These are phyloP conservation scores for Candida sphagnicola DNA, from an alignment of 805 yeast genomes.

Conservation along the genomic window DNA sequence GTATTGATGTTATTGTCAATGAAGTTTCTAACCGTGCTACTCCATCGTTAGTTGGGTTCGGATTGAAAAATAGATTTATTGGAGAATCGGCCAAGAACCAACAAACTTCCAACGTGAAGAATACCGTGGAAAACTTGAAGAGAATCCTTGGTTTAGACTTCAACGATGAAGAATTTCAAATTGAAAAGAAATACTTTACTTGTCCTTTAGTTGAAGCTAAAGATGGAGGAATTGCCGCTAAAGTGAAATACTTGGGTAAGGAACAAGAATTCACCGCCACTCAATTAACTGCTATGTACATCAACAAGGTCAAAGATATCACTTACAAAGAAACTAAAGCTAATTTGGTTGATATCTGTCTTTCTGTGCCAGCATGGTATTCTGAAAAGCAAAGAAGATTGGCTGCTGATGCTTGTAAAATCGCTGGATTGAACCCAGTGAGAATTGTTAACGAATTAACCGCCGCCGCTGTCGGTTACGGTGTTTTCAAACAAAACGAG, in stretches of 20 bases:
- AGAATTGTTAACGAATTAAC: slow-evolving; percentile 96
- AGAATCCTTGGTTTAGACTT: slow-evolving; percentile 80
- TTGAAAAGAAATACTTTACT: slow-evolving; percentile 72
- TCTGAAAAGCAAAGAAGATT: slow-evolving; percentile 96
- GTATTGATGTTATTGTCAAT: slow-evolving; percentile 96
- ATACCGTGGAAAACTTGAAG: slow-evolving; percentile 93
- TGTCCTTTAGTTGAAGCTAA: slow-evolving; percentile 64
- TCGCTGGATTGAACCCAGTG: slow-evolving; percentile 97
- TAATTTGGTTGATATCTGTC: slow-evolving; percentile 79
- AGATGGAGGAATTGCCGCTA: slow-evolving; percentile 76
- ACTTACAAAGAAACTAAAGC: slow-evolving; percentile 80
- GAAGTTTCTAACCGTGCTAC: slow-evolving; percentile 98
- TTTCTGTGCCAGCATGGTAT: slow-evolving; percentile 97
- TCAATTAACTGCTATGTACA: slow-evolving; percentile 92
- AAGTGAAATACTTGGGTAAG: slow-evolving; percentile 81
- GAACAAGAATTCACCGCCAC: slow-evolving; percentile 76
- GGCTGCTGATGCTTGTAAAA: slow-evolving; percentile 87
- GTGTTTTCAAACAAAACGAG: slow-evolving; percentile 91
- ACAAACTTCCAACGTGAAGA: slow-evolving; percentile 93
- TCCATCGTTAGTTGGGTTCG: slow-evolving; percentile 89
- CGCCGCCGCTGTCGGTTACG: slow-evolving; percentile 99
- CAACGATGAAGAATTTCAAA: slow-evolving; percentile 70
- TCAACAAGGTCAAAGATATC: slow-evolving; percentile 82
- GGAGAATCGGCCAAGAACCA: slow-evolving; percentile 97
- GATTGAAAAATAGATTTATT: slow-evolving; percentile 79